Percentiles rank a stretch among this genome's conserved stretches.
Evolutionary conservation across 2,329 filamentous ascomycete species (phyloP).

Genomic region (Fusarium coffeatum): DNA sequence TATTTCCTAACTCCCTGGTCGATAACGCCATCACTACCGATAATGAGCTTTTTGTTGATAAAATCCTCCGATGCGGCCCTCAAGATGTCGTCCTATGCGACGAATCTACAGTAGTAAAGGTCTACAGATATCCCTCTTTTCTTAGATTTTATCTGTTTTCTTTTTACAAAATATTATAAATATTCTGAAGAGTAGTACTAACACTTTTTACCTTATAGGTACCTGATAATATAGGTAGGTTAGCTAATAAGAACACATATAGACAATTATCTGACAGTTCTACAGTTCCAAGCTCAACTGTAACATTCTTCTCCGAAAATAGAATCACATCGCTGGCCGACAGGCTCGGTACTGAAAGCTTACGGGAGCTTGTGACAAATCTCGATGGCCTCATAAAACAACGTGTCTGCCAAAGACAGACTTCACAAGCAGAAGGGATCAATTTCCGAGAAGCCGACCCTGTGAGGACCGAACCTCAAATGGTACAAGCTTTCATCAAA

Average conservation of each 20-base stretch:
- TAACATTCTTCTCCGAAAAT: too few species aligned
- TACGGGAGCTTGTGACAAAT: constrained; percentile 26
- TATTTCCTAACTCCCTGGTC: too few species aligned
- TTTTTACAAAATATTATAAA: too few species aligned
- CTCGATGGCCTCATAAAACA: constrained; percentile 22
- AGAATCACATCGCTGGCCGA: constrained; percentile 37
- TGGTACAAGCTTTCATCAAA: too few species aligned
- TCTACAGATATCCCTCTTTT: too few species aligned
- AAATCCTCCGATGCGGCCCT: too few species aligned
- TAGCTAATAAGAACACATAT: neutral
- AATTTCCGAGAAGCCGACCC: neutral
- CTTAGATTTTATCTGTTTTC: too few species aligned
- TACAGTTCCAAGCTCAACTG: constrained; percentile 23
- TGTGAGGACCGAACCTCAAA: constrained; percentile 6
- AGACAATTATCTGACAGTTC: neutral
- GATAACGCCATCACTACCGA: too few species aligned
- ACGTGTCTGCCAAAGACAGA: neutral
- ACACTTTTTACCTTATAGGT: neutral
- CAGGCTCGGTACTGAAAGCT: constrained; percentile 25
- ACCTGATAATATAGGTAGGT: neutral
- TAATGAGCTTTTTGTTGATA: too few species aligned
- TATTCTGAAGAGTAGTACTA: too few species aligned
- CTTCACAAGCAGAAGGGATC: neutral
- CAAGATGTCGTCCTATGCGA: too few species aligned
- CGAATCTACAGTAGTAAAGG: too few species aligned